Evolutionary conservation across 257 asterid species (phyloP).

Genomic region (Solanum dulcamara): DNA sequence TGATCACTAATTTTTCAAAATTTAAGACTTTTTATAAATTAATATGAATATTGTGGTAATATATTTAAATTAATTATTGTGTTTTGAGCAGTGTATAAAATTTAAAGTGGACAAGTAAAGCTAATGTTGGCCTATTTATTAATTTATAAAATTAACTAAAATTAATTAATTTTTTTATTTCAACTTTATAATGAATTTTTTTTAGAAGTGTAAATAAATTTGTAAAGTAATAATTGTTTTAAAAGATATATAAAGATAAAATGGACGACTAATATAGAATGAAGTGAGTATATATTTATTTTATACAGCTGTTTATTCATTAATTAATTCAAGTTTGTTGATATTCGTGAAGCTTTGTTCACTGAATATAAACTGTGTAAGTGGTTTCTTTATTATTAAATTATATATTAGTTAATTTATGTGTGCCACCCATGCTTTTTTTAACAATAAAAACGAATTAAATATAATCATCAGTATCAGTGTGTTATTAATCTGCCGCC

Average conservation of each 20-base stretch:
- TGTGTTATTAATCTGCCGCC: constrained; percentile 12
- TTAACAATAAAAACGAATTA: background rate
- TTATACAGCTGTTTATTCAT: background rate
- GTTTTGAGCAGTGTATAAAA: no score
- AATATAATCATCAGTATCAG: background rate
- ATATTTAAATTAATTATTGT: background rate
- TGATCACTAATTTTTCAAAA: background rate
- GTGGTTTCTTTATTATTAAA: background rate
- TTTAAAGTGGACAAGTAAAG: no score
- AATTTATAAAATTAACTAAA: no score
- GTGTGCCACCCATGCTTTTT: background rate
- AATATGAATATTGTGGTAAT: background rate
- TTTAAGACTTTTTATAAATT: background rate
- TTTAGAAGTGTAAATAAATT: no score
- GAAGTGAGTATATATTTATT: background rate
- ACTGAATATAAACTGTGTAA: background rate
- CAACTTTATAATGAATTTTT: no score
- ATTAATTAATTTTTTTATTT: no score
- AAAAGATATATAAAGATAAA: no score
- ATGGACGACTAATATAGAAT: background rate
- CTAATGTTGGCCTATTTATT: no score
- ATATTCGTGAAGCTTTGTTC: constrained; percentile 13
- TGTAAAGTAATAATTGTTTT: no score
- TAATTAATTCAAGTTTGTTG: constrained; percentile 6
- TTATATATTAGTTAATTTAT: background rate